Evolutionary conservation across 2,329 filamentous ascomycete species (phyloP), one percentile per base, ranked within the genome.

Genomic region (Colletotrichum magnum): DNA sequence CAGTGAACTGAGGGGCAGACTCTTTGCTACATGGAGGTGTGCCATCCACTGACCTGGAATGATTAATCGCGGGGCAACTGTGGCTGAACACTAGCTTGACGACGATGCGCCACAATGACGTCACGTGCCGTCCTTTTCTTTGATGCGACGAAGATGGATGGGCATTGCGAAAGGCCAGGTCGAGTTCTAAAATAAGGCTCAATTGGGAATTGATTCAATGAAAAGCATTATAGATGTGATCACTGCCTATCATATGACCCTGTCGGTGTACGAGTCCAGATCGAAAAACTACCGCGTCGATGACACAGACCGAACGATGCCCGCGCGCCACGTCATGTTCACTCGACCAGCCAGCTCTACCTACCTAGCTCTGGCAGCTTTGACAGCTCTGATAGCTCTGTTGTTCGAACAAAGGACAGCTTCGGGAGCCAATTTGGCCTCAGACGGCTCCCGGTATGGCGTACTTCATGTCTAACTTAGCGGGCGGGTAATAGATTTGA

Each of bases 41-140:
- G 12, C n/a, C 13, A 21, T 21, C 7, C 21, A 24, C 3, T 24
- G 21, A 24, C 21, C 21, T 24, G 21, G n/a, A 58, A 52, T 58
- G 69, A 58, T 56, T 52, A 47, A 71, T 69, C 65, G 69, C 65
- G 69, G 69, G 69, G 69, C 69, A 71, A 18, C 48, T 45, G 69
- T 71, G 69, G 69, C 69, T 71, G 64, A 39, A 28, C 52, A 10
- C 32, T 9, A 62, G 63, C 58, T 69, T 26, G 4, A 10, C 47
- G 4, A 28, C 43, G 15, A 26, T 28, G 51, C 62, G 66, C 66
- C 66, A 69, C 66, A 16, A 66, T 69, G 66, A 69, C 66, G 66
- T 69, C 66, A 69, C 66, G 66, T 69, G 66, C 63, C 32, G 2
- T 45, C 18, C 2, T 5, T 21, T 16, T 47, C 28, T 24, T 5